Conservation (phyloP, 371 early-diverging fungal species). For the Funneliformis caledonium region DNA sequence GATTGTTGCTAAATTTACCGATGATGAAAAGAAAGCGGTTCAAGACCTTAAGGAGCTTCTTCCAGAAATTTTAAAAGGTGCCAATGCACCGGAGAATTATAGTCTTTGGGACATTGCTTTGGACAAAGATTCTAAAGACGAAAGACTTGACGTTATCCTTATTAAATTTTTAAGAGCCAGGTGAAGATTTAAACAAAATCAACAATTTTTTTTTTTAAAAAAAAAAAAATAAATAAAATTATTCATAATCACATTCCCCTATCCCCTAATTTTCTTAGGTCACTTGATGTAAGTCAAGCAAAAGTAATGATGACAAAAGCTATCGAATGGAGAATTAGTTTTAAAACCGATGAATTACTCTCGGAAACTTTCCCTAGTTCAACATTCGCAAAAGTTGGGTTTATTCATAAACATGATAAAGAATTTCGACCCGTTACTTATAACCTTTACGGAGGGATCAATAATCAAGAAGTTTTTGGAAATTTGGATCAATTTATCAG, state of each 20-base stretch:
- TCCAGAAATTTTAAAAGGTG: slow-evolving; percentile 51
- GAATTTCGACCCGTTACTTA: slow-evolving; percentile 64
- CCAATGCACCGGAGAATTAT: slow-evolving; percentile 48
- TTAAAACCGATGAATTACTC: slow-evolving; percentile 52
- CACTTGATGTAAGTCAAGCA: slow-evolving; percentile 50
- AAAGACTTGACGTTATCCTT: slow-evolving; percentile 59
- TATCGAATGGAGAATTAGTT: slow-evolving; percentile 61
- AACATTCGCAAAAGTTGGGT: slow-evolving; percentile 56
- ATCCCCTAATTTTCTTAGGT: slow-evolving; percentile 40
- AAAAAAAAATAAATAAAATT: neutral
- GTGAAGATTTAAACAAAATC: slow-evolving; percentile 31
- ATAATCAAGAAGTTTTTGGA: slow-evolving; percentile 61
- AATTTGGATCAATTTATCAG: slow-evolving; percentile 60
- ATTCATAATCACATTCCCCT: neutral
- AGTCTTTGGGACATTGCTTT: slow-evolving; percentile 60
- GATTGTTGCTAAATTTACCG: slow-evolving; percentile 48
- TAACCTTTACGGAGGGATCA: slow-evolving; percentile 62
- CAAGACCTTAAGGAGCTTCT: slow-evolving; percentile 53
- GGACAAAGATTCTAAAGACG: slow-evolving; percentile 52
- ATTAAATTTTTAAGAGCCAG: slow-evolving; percentile 64
- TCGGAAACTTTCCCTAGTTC: slow-evolving; percentile 57
- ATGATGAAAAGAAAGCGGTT: slow-evolving; percentile 52
- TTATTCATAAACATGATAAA: slow-evolving; percentile 54
- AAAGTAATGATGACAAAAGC: slow-evolving; percentile 57
- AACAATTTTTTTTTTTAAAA: neutral